Base-by-base conservation (phyloP, 768 basidiomycete genomes). In the Boletus bicolor region DNA sequence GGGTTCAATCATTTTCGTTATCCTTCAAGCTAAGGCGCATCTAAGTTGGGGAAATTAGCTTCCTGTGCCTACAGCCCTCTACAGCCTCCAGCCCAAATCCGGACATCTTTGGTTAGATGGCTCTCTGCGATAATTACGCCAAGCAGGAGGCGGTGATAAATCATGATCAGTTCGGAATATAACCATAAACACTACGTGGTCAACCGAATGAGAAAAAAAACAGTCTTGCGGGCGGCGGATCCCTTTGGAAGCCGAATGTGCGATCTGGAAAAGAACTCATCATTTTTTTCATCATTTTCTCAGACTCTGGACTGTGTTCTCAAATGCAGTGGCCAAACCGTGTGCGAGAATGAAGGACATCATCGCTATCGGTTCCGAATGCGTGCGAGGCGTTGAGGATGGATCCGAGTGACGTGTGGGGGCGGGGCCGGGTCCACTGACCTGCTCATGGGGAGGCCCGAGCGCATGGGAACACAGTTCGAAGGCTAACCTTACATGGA, bases 1-100 rank as follows among this genome's bases (percentile, higher is more conserved):
- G 28, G 28, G 28, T 28, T 28, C 28, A 4, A 28, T 5, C 1
- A 12, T 44, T 50, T 35, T n/a, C 54, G 28, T 19, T 21, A 37
- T 26, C 21, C 21, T n/a, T 28, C 12, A 26, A 4, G 10, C 17
- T 26, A 30, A 26, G 28, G 28, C 5, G 17, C 37, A 19, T 36
- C 43, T 43, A 35, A 39, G 36, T 58, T 57, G 53, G 47, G 44
- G 37, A 39, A 53, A 53, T 51, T 54, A 26, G n/a, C 44, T 57
- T 51, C 28, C 10, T 7, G 28, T 28, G 28, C 28, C 9, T 30
- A 24, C 21, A 24, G 21, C 21, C 21, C 21, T 24, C 21, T 24
- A 24, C 21, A 24, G 21, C 34, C 30, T 19, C 41, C 28, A 14
- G 15, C 34, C 30, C 51, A 6, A 39, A 41, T 36, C 21, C n/a